phyloP scores from a whole-genome alignment of 2,329 filamentous ascomycete genomes.

The Ophiostoma sp. region DNA sequence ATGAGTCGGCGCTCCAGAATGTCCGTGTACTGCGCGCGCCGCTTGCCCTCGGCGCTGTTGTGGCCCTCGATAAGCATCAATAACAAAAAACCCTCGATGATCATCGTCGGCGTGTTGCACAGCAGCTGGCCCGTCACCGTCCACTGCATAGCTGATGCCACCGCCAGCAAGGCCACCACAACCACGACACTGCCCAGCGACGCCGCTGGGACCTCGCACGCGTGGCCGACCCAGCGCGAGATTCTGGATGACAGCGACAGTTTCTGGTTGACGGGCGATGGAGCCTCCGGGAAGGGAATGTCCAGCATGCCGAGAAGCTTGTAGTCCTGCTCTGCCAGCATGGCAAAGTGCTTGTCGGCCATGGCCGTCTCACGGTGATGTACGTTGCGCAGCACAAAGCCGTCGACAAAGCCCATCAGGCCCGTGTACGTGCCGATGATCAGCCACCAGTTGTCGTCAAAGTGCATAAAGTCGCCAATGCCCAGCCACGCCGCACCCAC shows the following conservation, averaged over 20 bases:
- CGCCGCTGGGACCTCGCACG: constrained; percentile 26
- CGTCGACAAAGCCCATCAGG: constrained; percentile 42
- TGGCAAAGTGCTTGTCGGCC: constrained; percentile 30
- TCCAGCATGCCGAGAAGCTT: constrained; percentile 24
- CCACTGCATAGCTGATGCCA: constrained; percentile 32
- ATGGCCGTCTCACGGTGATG: constrained; percentile 32
- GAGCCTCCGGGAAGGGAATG: background rate
- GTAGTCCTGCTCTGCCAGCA: constrained; percentile 27
- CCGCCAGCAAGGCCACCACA: constrained; percentile 19
- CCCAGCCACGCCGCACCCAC: constrained; percentile 35
- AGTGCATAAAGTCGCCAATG: constrained; percentile 38
- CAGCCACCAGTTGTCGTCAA: constrained; percentile 44
- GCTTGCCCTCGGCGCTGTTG: constrained; percentile 30
- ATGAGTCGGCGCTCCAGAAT: constrained; percentile 31
- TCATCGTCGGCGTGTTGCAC: constrained; percentile 34
- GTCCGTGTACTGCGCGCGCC: constrained; percentile 30
- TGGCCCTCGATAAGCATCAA: constrained; percentile 31
- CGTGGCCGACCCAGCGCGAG: constrained; percentile 28
- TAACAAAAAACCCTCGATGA: constrained; percentile 31
- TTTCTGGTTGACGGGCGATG: constrained; percentile 7
- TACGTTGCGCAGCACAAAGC: constrained; percentile 43
- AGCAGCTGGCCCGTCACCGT: constrained; percentile 33
- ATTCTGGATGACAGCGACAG: constrained; percentile 27
- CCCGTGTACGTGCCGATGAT: constrained; percentile 46
- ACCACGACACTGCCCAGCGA: constrained; percentile 21